These are phyloP conservation scores for Boletus sp. DNA, from an alignment of 768 basidiomycete genomes.

Conservation along the genomic window DNA sequence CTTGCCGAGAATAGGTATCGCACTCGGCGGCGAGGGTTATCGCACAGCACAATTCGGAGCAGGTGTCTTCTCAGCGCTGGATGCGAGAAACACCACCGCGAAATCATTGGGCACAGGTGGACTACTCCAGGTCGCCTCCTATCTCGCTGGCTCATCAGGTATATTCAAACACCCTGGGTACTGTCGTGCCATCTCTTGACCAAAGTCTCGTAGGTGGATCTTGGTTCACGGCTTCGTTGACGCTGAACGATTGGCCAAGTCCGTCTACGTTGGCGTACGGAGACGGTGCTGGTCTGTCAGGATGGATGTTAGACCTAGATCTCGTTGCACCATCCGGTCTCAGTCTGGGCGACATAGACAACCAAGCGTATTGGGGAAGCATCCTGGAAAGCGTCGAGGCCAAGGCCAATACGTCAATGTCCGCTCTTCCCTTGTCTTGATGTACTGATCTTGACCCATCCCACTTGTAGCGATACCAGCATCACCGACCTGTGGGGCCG, in stretches of 20 bases:
- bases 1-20: slow-evolving; percentile 57
- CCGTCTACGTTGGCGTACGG: slow-evolving; percentile 60
- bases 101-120: slow-evolving; percentile 62
- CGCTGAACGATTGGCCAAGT: slow-evolving; percentile 61
- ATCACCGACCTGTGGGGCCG: slow-evolving; percentile 62
- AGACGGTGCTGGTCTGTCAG: slow-evolving; percentile 40
- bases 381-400: slow-evolving; percentile 53
- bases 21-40: slow-evolving; percentile 68
- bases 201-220: slow-evolving; percentile 47
- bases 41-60: slow-evolving; percentile 67
- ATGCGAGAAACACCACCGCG: slow-evolving; percentile 57
- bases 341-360: slow-evolving; percentile 42
- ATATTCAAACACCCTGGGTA: slow-evolving; percentile 4
- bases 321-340: slow-evolving; percentile 53
- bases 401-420: slow-evolving; percentile 55
- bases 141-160: slow-evolving; percentile 68
- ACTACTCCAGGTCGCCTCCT: slow-evolving; percentile 66
- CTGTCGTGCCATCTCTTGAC: not conserved
- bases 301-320: slow-evolving; percentile 57
- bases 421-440: slow-evolving; percentile 19
- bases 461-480: slow-evolving; percentile 51
- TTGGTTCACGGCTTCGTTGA: slow-evolving; percentile 62
- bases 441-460: not conserved
- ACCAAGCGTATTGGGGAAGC: slow-evolving; percentile 53
- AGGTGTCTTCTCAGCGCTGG: slow-evolving; percentile 53